Percentiles rank a stretch among this genome's conserved stretches.
Evolutionary conservation across 176 grass and related monocot genomes (phyloP).

Genomic region (Hordeum vulgare): MorexV3_pseudomolecules_assembly NC_058519.1:384371089-384371588

Average conservation of each 20-base stretch:
- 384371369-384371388: background rate
- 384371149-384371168: background rate
- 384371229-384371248: background rate
- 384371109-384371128: conserved; percentile 1
- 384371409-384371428: background rate
- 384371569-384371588: no score
- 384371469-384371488: conserved; percentile 30
- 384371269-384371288: background rate
- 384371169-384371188: background rate
- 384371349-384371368: background rate
- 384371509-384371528: no score
- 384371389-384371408: background rate
- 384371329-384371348: background rate
- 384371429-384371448: background rate
- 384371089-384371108: background rate
- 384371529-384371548: no score
- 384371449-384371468: conserved; percentile 29
- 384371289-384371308: background rate
- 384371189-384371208: background rate
- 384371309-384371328: background rate
- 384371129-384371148: background rate
- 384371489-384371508: no score
- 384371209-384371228: background rate
- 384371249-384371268: background rate
- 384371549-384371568: no score